Evolutionary conservation across 768 basidiomycete genomes (phyloP).

Genomic region (Naganishia vaughanmartiniae): DNA sequence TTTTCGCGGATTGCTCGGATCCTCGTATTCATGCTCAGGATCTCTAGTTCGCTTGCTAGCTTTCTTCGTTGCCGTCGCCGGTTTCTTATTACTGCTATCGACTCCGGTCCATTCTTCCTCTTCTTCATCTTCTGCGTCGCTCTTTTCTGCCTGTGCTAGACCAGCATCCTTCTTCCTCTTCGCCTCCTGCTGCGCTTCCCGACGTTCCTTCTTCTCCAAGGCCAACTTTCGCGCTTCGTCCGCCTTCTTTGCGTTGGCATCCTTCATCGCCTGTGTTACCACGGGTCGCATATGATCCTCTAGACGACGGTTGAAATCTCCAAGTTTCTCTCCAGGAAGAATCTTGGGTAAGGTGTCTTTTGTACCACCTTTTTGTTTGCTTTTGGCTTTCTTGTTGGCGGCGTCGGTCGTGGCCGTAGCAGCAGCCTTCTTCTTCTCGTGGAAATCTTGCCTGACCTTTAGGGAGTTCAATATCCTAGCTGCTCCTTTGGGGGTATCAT

Average conservation of each 20-base stretch:
- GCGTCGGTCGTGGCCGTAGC: constrained; percentile 37
- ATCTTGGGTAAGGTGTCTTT: constrained; percentile 35
- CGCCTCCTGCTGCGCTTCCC: constrained; percentile 33
- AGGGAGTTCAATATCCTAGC: constrained; percentile 42
- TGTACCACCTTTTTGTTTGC: constrained; percentile 30
- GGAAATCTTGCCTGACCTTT: constrained; percentile 38
- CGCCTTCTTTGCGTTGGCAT: constrained; percentile 37
- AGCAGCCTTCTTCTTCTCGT: constrained; percentile 24
- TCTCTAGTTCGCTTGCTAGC: constrained; percentile 27
- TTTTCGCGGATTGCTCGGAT: constrained; percentile 12
- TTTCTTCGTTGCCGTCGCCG: not conserved
- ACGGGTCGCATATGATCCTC: constrained; percentile 45
- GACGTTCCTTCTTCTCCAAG: constrained; percentile 37
- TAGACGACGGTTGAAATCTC: constrained; percentile 48
- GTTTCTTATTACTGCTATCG: not conserved
- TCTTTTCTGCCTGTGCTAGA: constrained; percentile 24
- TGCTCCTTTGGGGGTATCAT: constrained; percentile 45
- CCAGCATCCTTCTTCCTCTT: constrained; percentile 33
- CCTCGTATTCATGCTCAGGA: constrained; percentile 28
- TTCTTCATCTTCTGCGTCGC: constrained; percentile 31
- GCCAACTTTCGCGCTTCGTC: constrained; percentile 33
- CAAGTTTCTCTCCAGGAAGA: constrained; percentile 42
- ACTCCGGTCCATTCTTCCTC: constrained; percentile 7
- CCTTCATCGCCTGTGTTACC: constrained; percentile 46
- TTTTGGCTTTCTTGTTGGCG: constrained; percentile 29